Conservation (phyloP, 2,329 filamentous ascomycete species). For the Paecilomyces dactylethromorphus region DNA sequence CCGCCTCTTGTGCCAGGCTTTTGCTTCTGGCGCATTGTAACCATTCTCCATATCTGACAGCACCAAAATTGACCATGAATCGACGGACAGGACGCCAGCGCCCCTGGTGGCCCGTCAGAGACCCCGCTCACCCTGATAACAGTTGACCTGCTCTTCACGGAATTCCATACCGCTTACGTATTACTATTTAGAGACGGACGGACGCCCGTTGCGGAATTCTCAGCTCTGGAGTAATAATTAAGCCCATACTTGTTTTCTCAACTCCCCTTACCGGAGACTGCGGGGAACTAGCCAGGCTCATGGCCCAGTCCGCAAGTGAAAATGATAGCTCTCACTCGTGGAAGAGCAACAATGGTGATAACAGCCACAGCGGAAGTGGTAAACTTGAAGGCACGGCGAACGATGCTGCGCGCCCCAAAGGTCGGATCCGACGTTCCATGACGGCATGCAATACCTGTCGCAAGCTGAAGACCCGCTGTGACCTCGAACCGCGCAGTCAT, state of each 20-base stretch:
- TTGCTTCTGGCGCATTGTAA: not conserved
- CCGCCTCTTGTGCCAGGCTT: not conserved
- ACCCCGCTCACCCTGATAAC: not conserved
- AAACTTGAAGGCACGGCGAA: not conserved
- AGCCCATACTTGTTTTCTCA: not conserved
- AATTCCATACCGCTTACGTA: not conserved
- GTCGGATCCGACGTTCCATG: conserved; percentile 29
- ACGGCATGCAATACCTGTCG: conserved; percentile 31
- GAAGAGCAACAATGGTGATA: not conserved
- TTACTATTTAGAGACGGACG: not conserved
- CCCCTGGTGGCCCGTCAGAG: not conserved
- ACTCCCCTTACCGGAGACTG: not conserved
- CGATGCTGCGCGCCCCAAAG: conserved; percentile 18
- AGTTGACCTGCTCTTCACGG: not conserved
- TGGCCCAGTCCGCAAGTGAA: not conserved
- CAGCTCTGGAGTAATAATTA: not conserved
- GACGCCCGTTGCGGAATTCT: not conserved
- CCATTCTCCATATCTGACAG: not conserved
- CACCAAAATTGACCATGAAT: not conserved
- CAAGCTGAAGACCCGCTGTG: conserved; percentile 31
- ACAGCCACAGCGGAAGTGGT: not conserved
- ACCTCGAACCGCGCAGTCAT: conserved; percentile 27
- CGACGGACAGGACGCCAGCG: not conserved
- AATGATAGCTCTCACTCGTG: not conserved
- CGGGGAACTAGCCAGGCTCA: not conserved